Evolutionary conservation across 164 flowering plant genomes (phyloP).

Genomic region (Houttuynia cordata): DNA sequence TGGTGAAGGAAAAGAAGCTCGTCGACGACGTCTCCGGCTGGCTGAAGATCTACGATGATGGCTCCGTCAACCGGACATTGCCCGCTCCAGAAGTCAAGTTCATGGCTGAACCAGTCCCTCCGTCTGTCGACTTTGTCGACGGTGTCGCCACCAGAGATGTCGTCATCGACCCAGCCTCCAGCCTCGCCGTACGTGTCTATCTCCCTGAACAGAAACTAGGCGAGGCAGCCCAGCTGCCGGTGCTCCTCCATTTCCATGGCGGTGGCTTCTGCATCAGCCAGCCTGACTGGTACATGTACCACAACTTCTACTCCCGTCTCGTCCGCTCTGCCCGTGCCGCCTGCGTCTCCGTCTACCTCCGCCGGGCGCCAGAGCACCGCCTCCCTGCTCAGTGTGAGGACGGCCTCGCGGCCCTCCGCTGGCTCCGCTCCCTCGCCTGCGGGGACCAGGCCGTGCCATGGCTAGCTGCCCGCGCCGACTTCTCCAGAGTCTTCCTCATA

Average conservation of each 20-base stretch:
- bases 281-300: slow-evolving; percentile 62
- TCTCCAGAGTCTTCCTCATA: slow-evolving; percentile 51
- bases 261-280: slow-evolving; percentile 82
- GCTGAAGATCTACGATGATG: slow-evolving; percentile 52
- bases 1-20: slow-evolving; percentile 15
- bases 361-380: slow-evolving; percentile 67
- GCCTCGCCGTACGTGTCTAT: slow-evolving; percentile 41
- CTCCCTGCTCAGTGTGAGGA: slow-evolving; percentile 70
- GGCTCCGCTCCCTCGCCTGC: slow-evolving; percentile 43
- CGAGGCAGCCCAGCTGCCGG: slow-evolving; percentile 28
- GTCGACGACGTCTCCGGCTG: slow-evolving; percentile 62
- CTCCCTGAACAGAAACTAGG: slow-evolving; percentile 25
- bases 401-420: slow-evolving; percentile 37
- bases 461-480: slow-evolving; percentile 39
- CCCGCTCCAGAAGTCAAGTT: slow-evolving; percentile 50
- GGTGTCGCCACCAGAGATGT: slow-evolving; percentile 55
- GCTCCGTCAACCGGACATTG: slow-evolving; percentile 65
- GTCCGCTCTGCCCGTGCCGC: slow-evolving; percentile 27
- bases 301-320: slow-evolving; percentile 35
- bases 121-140: slow-evolving; percentile 38
- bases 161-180: slow-evolving; percentile 14
- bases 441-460: slow-evolving; percentile 23
- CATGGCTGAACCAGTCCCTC: slow-evolving; percentile 38
- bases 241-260: slow-evolving; percentile 66
- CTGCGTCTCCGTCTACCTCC: slow-evolving; percentile 41